These are phyloP conservation scores for Cinnamomum micranthum DNA, from an alignment of 164 flowering plant genomes.

Conservation along the genomic window DNA sequence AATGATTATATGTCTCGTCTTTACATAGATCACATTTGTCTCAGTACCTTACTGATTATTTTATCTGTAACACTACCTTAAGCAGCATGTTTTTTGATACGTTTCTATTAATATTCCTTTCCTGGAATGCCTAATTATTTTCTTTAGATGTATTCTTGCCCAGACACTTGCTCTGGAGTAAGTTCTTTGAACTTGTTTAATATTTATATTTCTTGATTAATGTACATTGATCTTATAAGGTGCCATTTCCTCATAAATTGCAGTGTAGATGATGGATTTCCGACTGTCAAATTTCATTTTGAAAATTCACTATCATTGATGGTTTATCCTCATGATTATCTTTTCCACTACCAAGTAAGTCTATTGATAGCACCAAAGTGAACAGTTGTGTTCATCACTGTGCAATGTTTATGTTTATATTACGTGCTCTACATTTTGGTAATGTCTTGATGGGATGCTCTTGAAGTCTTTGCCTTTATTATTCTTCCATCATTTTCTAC, in stretches of 20 bases:
- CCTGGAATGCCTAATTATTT: not conserved
- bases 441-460: not conserved
- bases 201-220: not conserved
- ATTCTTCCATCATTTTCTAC: too few species aligned
- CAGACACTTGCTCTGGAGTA: not conserved
- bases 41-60: not conserved
- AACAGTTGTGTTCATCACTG: not conserved
- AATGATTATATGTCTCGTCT: too few species aligned
- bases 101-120: not conserved
- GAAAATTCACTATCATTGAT: constrained; percentile 45
- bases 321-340: constrained; percentile 75
- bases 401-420: not conserved
- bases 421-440: not conserved
- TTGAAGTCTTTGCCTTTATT: too few species aligned
- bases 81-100: not conserved
- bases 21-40: too few species aligned
- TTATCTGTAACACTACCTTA: not conserved
- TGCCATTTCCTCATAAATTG: constrained; percentile 9
- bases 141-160: not conserved
- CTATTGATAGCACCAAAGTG: not conserved
- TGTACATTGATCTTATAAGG: not conserved
- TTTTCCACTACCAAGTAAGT: constrained; percentile 58
- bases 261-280: constrained; percentile 83
- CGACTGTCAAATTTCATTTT: constrained; percentile 60
- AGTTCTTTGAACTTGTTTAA: not conserved